Percentiles rank a stretch among this genome's conserved stretches.
phyloP scores from a whole-genome alignment of 176 grass and related monocot genomes.

The Rhynchospora tenuis region DNA sequence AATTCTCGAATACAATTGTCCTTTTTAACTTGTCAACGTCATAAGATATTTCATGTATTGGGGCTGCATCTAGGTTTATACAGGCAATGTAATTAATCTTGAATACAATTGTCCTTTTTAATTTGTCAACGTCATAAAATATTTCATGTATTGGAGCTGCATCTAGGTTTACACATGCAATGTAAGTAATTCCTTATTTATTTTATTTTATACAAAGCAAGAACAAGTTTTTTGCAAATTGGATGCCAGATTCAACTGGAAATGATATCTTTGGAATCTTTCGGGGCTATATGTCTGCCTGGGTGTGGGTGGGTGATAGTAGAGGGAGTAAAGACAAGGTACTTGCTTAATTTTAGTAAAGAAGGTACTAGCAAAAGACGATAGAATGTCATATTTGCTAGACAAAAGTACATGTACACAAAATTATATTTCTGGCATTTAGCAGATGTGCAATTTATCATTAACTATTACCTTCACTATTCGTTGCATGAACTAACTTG shows the following conservation, averaged over 20 bases:
- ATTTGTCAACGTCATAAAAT: neutral
- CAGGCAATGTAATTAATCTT: neutral
- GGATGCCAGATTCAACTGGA: neutral
- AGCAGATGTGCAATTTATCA: conserved; percentile 2
- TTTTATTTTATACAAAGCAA: neutral
- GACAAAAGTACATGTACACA: neutral
- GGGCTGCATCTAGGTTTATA: neutral
- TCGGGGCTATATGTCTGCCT: neutral
- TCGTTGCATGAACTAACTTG: conserved; percentile 1
- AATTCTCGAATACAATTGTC: neutral
- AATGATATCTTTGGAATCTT: neutral
- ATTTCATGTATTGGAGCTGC: neutral
- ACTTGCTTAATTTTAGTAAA: neutral
- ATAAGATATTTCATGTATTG: neutral
- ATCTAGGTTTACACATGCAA: neutral
- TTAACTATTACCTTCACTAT: neutral
- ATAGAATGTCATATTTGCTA: neutral
- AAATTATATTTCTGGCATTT: neutral
- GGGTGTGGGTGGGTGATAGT: neutral
- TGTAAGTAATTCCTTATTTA: neutral
- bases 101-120: too few relatives aligned
- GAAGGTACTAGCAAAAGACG: neutral
- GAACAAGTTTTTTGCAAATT: neutral
- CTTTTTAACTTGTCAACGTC: neutral
- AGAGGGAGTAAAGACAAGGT: neutral